Base-by-base conservation (phyloP, 2,329 filamentous ascomycete species). In the Talaromyces sp. region DNA sequence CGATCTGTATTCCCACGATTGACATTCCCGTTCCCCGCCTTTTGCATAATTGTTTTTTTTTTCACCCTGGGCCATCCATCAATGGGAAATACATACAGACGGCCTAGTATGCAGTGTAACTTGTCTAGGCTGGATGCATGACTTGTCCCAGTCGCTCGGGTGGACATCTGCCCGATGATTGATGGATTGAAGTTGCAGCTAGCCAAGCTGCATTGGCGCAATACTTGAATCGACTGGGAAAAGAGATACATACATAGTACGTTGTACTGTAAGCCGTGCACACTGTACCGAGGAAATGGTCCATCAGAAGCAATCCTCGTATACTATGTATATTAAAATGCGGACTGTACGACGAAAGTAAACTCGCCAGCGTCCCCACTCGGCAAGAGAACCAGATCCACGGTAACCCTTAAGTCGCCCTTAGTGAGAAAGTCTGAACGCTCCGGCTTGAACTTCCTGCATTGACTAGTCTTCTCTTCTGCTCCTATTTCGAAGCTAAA, bases 341-440 rank as follows among this genome's bases (percentile, higher is more conserved):
- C 27, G 27, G 5, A 31, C 27, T 31, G 27, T 31, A 56, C 16
- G 9, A 13, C 14, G 22, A 10, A 22, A 56, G 31, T 22, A 10
- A n/a, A 33, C 43, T 58, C 60, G 47, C 35, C 47, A 57, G 10
- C 10, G 33, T 58, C 60, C 60, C 60, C 60, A 57, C 52, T 22
- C 33, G 11, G 60, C 10, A 48, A 47, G 65, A 50, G 58, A 65
- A 65, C 66, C 60, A 65, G 60, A 65, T 67, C 66, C 66, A 67
- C 54, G 63, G 59, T 65, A 65, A 43, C 56, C 37, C 35, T 59
- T 59, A 43, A 61, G 24, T 47, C 27, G 16, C 16, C 43, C 31
- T 61, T 48, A 61, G n/a, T 61, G 27, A 37, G 35, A 47, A 35
- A 19, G 59, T n/a, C 33, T 37, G 43, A 37, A 43, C 39, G 11